A percentile compares a stretch with the other conserved stretches of the same genome.
Conservation (phyloP, 2,329 filamentous ascomycete genomes). For the Talaromyces islandicus region DNA sequence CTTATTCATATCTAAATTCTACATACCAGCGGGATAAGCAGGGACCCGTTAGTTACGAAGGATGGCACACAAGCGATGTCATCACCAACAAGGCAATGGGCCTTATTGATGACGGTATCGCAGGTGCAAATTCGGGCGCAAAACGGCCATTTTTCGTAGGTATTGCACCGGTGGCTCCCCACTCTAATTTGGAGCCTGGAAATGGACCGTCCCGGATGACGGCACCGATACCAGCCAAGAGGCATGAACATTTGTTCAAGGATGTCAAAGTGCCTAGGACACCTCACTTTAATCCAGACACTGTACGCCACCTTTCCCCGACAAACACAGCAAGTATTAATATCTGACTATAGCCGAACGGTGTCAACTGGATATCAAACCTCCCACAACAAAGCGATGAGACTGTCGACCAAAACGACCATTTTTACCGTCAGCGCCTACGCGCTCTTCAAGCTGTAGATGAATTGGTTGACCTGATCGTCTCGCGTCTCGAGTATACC, state of each 20-base stretch:
- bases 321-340: neutral
- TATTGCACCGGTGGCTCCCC: conserved; percentile 61
- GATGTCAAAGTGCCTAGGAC: conserved; percentile 56
- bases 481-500: conserved; percentile 36
- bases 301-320: conserved; percentile 25
- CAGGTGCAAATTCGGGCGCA: conserved; percentile 28
- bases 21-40: conserved; percentile 58
- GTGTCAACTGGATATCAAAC: conserved; percentile 42
- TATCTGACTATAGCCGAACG: conserved; percentile 26
- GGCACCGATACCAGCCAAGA: conserved; percentile 52
- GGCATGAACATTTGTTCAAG: conserved; percentile 59
- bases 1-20: conserved; percentile 62
- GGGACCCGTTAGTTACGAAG: conserved; percentile 49
- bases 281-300: conserved; percentile 60
- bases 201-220: conserved; percentile 30
- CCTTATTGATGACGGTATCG: conserved; percentile 57
- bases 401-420: conserved; percentile 47
- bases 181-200: conserved; percentile 49
- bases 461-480: conserved; percentile 46
- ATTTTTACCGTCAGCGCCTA: conserved; percentile 47
- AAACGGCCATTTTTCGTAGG: conserved; percentile 59
- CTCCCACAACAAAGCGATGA: conserved; percentile 41
- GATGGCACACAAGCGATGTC: conserved; percentile 54
- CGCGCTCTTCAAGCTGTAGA: conserved; percentile 50
- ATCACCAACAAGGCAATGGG: conserved; percentile 54